These are phyloP conservation scores for Misopates orontium DNA, from an alignment of 257 asterid genomes.

Conservation along the genomic window DNA sequence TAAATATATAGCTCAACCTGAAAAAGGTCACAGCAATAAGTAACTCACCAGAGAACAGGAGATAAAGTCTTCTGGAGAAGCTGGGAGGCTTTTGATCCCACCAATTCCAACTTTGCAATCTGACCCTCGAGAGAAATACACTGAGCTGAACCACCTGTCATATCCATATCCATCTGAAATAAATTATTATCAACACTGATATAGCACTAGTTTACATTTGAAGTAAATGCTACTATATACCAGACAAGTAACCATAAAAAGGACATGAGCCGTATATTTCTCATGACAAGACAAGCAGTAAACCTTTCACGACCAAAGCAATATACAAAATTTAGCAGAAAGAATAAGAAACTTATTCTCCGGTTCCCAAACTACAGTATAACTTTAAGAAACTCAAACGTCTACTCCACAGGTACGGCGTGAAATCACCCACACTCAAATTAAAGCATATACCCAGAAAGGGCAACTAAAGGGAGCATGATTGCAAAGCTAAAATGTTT, in stretches of 20 bases:
- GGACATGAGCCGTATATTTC: neutral
- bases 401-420: neutral
- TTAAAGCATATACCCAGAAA: neutral
- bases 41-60: slow-evolving; percentile 60
- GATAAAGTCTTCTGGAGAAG: slow-evolving; percentile 68
- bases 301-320: neutral
- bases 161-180: slow-evolving; percentile 51
- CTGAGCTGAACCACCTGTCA: slow-evolving; percentile 36
- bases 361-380: neutral
- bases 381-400: neutral
- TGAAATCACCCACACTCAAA: no score
- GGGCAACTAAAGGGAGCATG: neutral
- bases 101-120: slow-evolving; percentile 72
- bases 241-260: neutral
- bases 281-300: neutral
- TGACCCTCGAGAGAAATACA: slow-evolving; percentile 75
- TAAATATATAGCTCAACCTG: slow-evolving; percentile 2
- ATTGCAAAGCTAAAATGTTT: neutral
- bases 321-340: slow-evolving; percentile 4
- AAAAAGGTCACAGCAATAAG: slow-evolving; percentile 15
- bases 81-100: slow-evolving; percentile 63
- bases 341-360: neutral
- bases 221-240: slow-evolving; percentile 16
- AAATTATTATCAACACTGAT: slow-evolving; percentile 18
- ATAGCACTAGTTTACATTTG: neutral